These are phyloP conservation scores for Globisporangium nodosum DNA, from an alignment of 352 stramenopile species.

Conservation along the genomic window DNA sequence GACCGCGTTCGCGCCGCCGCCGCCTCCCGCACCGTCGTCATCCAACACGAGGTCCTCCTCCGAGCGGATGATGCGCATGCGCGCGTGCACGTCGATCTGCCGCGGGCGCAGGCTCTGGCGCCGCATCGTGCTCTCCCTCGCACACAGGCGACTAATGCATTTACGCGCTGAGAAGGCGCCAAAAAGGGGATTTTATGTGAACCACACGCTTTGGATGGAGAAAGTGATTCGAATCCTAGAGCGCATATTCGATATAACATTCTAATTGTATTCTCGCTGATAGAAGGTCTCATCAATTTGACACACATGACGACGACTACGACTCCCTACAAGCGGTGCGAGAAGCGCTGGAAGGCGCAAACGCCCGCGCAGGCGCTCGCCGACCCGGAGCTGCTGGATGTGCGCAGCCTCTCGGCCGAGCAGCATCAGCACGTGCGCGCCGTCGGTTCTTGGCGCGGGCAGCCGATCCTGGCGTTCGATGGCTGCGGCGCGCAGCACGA, in stretches of 20 bases:
- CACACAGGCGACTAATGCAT: neutral
- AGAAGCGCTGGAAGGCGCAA: slow-evolving; percentile 72
- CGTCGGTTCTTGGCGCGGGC: slow-evolving; percentile 33
- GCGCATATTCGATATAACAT: neutral
- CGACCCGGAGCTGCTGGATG: slow-evolving; percentile 38
- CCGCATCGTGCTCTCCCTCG: slow-evolving; percentile 31
- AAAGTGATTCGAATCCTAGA: neutral
- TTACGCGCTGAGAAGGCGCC: neutral
- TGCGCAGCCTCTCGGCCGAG: slow-evolving; percentile 22
- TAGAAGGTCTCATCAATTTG: neutral
- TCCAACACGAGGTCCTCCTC: slow-evolving; percentile 76
- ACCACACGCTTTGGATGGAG: neutral
- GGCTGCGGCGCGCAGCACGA: slow-evolving; percentile 34
- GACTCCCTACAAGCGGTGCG: slow-evolving; percentile 51
- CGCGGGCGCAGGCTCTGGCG: slow-evolving; percentile 81
- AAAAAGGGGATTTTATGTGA: neutral
- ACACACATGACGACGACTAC: neutral
- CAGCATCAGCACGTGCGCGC: slow-evolving; percentile 24
- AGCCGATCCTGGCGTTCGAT: slow-evolving; percentile 47
- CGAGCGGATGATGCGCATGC: slow-evolving; percentile 77
- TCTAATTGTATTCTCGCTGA: neutral
- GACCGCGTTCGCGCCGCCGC: slow-evolving; percentile 10
- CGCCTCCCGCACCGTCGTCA: slow-evolving; percentile 30
- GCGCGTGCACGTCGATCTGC: slow-evolving; percentile 85
- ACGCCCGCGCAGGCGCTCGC: slow-evolving; percentile 17